Base-by-base conservation (phyloP, 2,329 filamentous ascomycete species). In the Falciphora oryzae region DNA sequence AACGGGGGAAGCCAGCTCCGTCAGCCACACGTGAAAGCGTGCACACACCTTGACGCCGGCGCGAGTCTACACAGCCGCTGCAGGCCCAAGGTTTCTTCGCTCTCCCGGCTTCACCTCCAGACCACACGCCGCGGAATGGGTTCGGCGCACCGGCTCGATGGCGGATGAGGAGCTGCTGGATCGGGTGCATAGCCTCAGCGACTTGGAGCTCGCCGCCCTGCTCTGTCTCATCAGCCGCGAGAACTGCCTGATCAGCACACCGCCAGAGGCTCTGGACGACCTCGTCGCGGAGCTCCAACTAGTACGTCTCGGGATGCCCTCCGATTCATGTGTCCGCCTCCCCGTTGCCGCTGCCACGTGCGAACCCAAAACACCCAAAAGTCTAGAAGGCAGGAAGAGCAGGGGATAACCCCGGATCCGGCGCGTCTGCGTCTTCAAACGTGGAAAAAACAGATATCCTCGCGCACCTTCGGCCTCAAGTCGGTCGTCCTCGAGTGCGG, bases 221-320 rank as follows among this genome's bases (percentile, higher is more conserved):
- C 85, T 97, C 62, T 93, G 90, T 73, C 84, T 98, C 63, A 83
- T 93, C 67, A 87, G 89, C 66, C 85, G 89, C 69, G 91, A 97
- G 75, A 93, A 98, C 75, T 97, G 92, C 78, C 87, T 98, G 70
- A 87, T 98, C 72, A 89, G 92, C 76, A 90, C 91, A 22, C 84
- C 88, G 2, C 74, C 79, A 5, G 78, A 84, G 50, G 78, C 80
- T 63, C 77, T 94, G 65, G 82, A 90, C 74, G 83, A 88, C 68
- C 80, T 96, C n/a, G 82, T 88, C 58, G 82, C 86, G 63, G 92
- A 96, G 75, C 79, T 97, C 28, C 83, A 85, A 67, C 78, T 95
- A 72, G 90, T 92, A 77, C 57, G 72, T 65, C 29, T 44, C 22
- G 28, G 44, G 44, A 53, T 53, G 18, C 44, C 44, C 44, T 53